These are phyloP conservation scores for Claviceps sp. DNA, from an alignment of 2,329 filamentous ascomycete genomes.

Conservation along the genomic window DNA sequence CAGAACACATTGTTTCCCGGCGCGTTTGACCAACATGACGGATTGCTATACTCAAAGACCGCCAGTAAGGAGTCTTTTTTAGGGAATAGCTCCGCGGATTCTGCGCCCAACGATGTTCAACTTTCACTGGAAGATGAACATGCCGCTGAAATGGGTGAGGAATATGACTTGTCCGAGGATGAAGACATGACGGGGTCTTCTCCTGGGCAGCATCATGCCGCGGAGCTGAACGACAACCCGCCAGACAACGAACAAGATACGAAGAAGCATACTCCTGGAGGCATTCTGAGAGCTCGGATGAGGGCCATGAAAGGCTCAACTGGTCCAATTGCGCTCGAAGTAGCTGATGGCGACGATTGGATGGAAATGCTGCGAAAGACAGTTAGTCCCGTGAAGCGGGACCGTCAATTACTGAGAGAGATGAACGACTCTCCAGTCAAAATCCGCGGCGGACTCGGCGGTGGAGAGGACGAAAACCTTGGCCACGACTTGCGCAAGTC, in stretches of 20 bases:
- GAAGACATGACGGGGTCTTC: constrained; percentile 70
- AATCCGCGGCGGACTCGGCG: constrained; percentile 13
- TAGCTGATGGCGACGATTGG: constrained; percentile 71
- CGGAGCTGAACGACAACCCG: constrained; percentile 53
- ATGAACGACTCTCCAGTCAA: constrained; percentile 40
- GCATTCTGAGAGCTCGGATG: constrained; percentile 49
- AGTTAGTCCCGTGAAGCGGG: constrained; percentile 84
- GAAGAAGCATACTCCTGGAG: constrained; percentile 39
- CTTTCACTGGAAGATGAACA: constrained; percentile 48
- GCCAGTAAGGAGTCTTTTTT: constrained; percentile 68
- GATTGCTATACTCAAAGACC: constrained; percentile 42
- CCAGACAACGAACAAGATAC: constrained; percentile 36
- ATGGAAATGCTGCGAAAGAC: constrained; percentile 86
- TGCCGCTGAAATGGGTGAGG: constrained; percentile 46
- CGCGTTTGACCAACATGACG: constrained; percentile 56
- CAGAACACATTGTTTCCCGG: constrained; percentile 52
- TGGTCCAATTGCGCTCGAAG: constrained; percentile 45
- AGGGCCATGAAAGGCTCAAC: constrained; percentile 47
- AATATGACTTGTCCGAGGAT: constrained; percentile 61
- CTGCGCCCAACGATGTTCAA: constrained; percentile 47
- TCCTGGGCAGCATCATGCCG: constrained; percentile 58
- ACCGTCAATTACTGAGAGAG: constrained; percentile 57
- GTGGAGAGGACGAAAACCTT: constrained; percentile 20
- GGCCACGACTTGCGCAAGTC: constrained; percentile 35
- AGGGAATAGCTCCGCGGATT: constrained; percentile 81